Conservation (phyloP, 768 basidiomycete genomes). For the Termitomyces sp. region DNA sequence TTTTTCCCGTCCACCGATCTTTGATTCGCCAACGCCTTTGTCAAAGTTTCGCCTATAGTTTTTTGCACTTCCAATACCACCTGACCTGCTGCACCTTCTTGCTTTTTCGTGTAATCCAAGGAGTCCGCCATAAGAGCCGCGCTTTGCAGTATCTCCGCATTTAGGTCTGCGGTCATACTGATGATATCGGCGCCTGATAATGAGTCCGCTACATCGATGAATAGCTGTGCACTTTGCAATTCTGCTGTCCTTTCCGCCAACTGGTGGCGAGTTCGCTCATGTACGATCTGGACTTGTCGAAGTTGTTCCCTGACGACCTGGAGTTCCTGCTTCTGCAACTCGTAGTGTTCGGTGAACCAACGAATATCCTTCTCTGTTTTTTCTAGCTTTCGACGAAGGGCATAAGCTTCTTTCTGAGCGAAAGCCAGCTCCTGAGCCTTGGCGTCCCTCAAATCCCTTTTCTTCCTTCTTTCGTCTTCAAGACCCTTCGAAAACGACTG, state of each 20-base stretch:
- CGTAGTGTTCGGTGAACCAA: neutral
- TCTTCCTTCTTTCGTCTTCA: neutral
- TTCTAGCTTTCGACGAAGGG: neutral
- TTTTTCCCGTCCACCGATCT: neutral
- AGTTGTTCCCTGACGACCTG: slow-evolving; percentile 6
- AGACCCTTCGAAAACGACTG: neutral
- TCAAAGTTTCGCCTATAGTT: slow-evolving; percentile 7
- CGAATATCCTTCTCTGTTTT: neutral
- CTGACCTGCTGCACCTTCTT: neutral
- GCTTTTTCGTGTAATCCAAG: slow-evolving; percentile 10
- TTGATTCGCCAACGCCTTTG: slow-evolving; percentile 2
- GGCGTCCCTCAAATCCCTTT: neutral
- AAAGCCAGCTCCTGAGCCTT: neutral
- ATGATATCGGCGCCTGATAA: slow-evolving; percentile 18
- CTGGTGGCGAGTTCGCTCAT: slow-evolving; percentile 7
- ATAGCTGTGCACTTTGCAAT: slow-evolving; percentile 12
- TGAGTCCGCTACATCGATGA: slow-evolving; percentile 11
- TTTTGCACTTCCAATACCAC: neutral
- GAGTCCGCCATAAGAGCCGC: slow-evolving; percentile 40
- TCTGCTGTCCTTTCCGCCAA: slow-evolving; percentile 9
- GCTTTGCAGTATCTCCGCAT: slow-evolving; percentile 44
- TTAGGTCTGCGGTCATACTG: slow-evolving; percentile 33
- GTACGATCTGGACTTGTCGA: slow-evolving; percentile 2
- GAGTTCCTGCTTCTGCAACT: slow-evolving; percentile 2
- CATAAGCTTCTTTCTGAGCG: neutral